Evolutionary conservation across 2,329 filamentous ascomycete species (phyloP).

Genomic region (Fusarium succisae): DNA sequence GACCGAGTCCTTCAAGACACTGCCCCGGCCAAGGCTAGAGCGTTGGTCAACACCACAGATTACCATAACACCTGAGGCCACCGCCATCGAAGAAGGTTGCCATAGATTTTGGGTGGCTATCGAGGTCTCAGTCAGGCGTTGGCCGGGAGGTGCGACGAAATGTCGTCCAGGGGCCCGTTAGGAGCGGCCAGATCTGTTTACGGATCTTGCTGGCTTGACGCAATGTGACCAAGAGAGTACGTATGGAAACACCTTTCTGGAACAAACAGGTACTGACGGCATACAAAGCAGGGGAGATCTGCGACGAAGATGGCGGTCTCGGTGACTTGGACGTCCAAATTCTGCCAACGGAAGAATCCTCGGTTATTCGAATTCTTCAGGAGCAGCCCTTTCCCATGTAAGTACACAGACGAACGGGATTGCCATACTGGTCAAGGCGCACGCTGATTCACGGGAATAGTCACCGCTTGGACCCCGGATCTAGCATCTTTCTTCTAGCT

Average conservation of each 20-base stretch:
- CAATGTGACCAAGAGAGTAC: constrained; percentile 36
- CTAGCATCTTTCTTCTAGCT: constrained; percentile 59
- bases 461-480: constrained; percentile 53
- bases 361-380: constrained; percentile 58
- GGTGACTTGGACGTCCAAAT: constrained; percentile 60
- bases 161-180: not conserved
- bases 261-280: constrained; percentile 2
- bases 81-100: constrained; percentile 46
- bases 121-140: constrained; percentile 54
- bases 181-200: constrained; percentile 8
- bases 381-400: constrained; percentile 56
- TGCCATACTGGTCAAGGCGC: not conserved
- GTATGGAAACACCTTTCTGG: not conserved
- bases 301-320: constrained; percentile 57
- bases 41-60: constrained; percentile 55
- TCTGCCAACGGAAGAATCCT: constrained; percentile 52
- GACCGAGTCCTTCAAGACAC: not conserved
- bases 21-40: not conserved
- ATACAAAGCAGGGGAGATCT: constrained; percentile 42
- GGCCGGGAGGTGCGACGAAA: not conserved
- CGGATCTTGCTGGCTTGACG: not conserved
- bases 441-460: constrained; percentile 45
- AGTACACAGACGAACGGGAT: constrained; percentile 19
- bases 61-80: constrained; percentile 54
- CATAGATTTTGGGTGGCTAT: constrained; percentile 59